phyloP scores from a whole-genome alignment of 106 monocot genomes.

The Vanilla planifolia region DNA sequence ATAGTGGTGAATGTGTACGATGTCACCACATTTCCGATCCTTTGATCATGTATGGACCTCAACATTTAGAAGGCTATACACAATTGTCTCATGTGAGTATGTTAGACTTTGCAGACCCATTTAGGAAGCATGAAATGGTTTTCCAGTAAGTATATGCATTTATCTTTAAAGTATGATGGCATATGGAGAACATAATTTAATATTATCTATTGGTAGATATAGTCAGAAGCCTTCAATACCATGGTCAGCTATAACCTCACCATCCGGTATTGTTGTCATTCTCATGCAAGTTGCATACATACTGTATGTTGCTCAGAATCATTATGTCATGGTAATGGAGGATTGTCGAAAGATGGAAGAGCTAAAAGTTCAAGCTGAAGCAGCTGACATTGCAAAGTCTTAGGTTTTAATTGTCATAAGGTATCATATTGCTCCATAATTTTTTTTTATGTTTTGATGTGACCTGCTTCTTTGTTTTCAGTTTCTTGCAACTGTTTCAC shows the following conservation, averaged over 20 bases:
- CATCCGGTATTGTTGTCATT: constrained; percentile 61
- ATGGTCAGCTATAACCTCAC: constrained; percentile 77
- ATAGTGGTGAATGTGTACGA: constrained; percentile 83
- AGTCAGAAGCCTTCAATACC: constrained; percentile 54
- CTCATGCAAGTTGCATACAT: constrained; percentile 76
- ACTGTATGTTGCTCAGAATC: constrained; percentile 64
- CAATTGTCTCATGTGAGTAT: constrained; percentile 37
- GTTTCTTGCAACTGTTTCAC: constrained; percentile 94
- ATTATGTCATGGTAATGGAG: constrained; percentile 77
- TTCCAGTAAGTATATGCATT: constrained; percentile 52
- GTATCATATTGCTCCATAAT: no score
- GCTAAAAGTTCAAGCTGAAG: constrained; percentile 77
- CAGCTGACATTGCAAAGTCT: constrained; percentile 89
- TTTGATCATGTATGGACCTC: constrained; percentile 82
- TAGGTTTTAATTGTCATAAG: no score
- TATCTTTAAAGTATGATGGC: background rate
- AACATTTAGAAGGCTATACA: constrained; percentile 18
- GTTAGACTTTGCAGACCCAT: constrained; percentile 81
- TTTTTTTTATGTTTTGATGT: no score
- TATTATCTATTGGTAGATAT: constrained; percentile 44
- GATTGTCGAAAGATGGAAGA: constrained; percentile 77
- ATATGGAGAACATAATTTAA: background rate
- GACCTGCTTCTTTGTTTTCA: no score
- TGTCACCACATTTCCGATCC: constrained; percentile 44
- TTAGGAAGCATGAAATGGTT: constrained; percentile 77